Base-by-base conservation (phyloP, 495 filamentous ascomycete genomes). In the Podospora australis region DNA sequence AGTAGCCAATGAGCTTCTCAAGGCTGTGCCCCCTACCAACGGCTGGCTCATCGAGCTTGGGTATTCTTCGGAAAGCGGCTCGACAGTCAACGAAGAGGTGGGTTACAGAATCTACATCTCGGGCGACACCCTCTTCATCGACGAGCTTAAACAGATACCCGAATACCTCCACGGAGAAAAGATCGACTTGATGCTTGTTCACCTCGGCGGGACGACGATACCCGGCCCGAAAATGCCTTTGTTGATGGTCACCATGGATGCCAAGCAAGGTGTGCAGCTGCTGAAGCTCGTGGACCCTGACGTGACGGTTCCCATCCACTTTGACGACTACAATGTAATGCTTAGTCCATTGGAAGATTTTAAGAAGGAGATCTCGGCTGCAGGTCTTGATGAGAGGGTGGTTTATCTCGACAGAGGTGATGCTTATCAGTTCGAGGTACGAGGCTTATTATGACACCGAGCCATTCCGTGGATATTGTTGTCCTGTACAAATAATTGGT, bases 181-280 rank as follows among this genome's bases (percentile, higher is more conserved):
- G 47, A 76, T 87, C 39, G 79, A 87, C 58, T 66, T 88, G 24
- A 84, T 87, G 77, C 67, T 89, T 14, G 70, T 80, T 10, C 84
- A 84, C 51, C 65, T 85, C 3, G 81, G 82, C 9, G 82, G 80
- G 0, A 86, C 82, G 2, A 85, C 78, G 20, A 76, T 87, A 6
- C 83, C 82, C 0, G 68, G 72, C 2, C 77, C 80, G 0, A 54
- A 63, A 0, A 34, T 79, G 54, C 78, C 78, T 22, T 58, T 84
- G 44, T 44, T 86, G 7, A 84, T 83, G 80, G 75, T 85, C n/a
- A 85, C 79, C 0, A 87, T 87, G 84, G 83, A 87, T 52, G 84
- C 73, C 8, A 65, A 68, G 60, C 77, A 84, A 62, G 81, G 83
- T 0, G 54, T 84, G 5, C 54, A 79, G 66, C 60, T 85, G 47